Base-by-base conservation (phyloP, 73 alveolate species). In the Paramecium biaurelia region DNA sequence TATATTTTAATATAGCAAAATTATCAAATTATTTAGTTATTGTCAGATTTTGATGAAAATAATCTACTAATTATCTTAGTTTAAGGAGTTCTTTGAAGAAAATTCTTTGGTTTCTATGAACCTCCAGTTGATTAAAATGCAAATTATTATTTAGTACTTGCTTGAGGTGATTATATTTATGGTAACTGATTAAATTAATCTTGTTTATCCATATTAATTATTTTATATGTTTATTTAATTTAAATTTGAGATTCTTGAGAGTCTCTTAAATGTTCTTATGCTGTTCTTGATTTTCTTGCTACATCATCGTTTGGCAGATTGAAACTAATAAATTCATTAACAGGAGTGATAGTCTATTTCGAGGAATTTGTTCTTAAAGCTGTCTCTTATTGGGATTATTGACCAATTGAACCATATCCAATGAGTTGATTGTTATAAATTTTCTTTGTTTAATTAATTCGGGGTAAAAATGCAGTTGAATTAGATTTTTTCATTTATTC, bases 11-110 rank as follows among this genome's bases (percentile, higher is more conserved):
- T 63, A 63, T 30, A 30, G 49, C 49, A 30, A 63, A 63, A 63
- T 32, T 63, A 63, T 63, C 84, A 63, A 32, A 63, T 63, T 11
- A 63, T 18, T 63, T 26, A 32, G 26, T 63, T 63, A 14, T 63
- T 63, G 84, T 63, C 84, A 3, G 84, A 63, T 63, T 63, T 63
- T 30, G 84, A 63, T 63, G 84, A 63, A 63, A 63, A 63, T 63
- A 63, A 63, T 63, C 84, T 21, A 63, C 47, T 24, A 30, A 63
- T 26, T 63, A 63, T 63, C 45, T 23, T 63, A 1, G 43, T 63
- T 63, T 63, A 26, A 4, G 84, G 84, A 63, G 84, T 63, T 63
- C 84, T 63, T 63, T 63, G 9, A 49, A 63, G 47, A 63, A 63
- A 63, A 20, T 63, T 21, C 45, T 63, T 63, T 30, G 15, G 47